Percentiles rank a stretch among this genome's conserved stretches.
phyloP scores from a whole-genome alignment of 176 grass and related monocot species.

The Otatea glauca region DNA sequence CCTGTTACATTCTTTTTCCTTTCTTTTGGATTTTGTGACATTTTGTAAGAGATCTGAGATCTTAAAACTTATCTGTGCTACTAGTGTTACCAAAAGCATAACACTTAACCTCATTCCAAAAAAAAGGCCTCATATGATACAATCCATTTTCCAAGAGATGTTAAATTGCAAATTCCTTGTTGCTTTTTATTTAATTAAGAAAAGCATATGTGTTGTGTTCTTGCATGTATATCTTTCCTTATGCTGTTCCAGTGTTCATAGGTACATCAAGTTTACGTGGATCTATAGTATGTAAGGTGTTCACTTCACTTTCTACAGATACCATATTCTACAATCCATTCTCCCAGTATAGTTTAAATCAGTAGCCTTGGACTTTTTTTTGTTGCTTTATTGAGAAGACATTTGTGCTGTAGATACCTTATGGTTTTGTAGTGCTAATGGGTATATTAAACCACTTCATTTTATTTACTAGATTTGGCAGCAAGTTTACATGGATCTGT shows the following conservation, averaged over 20 bases:
- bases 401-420: not conserved
- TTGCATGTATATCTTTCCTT: slow-evolving; percentile 28
- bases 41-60: slow-evolving; percentile 6
- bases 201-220: not conserved
- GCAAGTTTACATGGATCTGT: slow-evolving; percentile 25
- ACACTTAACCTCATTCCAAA: not conserved
- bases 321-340: slow-evolving; percentile 9
- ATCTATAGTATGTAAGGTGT: slow-evolving; percentile 15
- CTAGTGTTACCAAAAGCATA: slow-evolving; percentile 10
- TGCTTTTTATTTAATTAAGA: slow-evolving; percentile 19
- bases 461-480: slow-evolving; percentile 5
- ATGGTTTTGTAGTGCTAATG: not conserved
- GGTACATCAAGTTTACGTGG: not conserved
- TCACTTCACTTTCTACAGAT: slow-evolving; percentile 3
- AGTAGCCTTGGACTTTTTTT: not conserved
- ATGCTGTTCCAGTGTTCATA: slow-evolving; percentile 19
- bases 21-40: not conserved
- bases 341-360: not conserved
- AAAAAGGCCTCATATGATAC: not conserved
- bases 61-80: slow-evolving; percentile 31
- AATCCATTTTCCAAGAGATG: slow-evolving; percentile 30
- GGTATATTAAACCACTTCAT: not conserved
- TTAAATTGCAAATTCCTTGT: slow-evolving; percentile 5
- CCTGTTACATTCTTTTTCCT: slow-evolving; percentile 25
- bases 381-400: not conserved